These are phyloP conservation scores for Cryptosporidium ryanae DNA, from an alignment of 169 alveolate species.

Conservation along the genomic window DNA sequence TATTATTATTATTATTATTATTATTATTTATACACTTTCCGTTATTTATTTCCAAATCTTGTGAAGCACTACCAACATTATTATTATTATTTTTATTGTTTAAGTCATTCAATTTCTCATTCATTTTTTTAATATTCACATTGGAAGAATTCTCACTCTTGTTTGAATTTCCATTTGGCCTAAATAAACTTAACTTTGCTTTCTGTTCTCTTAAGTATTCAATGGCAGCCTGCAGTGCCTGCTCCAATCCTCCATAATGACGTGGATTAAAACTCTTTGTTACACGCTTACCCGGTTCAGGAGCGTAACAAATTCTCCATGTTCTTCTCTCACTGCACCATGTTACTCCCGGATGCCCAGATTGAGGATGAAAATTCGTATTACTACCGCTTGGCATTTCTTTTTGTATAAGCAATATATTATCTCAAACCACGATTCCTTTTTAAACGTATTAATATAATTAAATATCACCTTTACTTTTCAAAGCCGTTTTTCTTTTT, in stretches of 20 bases:
- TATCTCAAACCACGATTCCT: background rate
- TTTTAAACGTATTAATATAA: background rate
- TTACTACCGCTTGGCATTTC: conserved; percentile 54
- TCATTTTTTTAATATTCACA: conserved; percentile 39
- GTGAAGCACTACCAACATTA: background rate
- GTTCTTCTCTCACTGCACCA: conserved; percentile 75
- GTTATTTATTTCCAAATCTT: conserved; percentile 25
- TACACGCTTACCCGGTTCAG: conserved; percentile 67
- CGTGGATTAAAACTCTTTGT: conserved; percentile 71
- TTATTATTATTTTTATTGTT: background rate
- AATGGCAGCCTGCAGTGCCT: conserved; percentile 65
- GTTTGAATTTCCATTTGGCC: conserved; percentile 63
- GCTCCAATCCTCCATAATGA: conserved; percentile 67
- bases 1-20: background rate
- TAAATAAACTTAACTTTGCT: conserved; percentile 71
- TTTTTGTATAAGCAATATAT: background rate
- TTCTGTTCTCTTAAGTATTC: conserved; percentile 64
- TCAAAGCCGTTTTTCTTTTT: no score
- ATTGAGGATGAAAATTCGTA: conserved; percentile 69
- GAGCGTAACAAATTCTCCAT: conserved; percentile 73
- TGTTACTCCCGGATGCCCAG: conserved; percentile 73
- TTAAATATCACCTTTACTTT: background rate
- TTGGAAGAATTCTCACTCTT: conserved; percentile 52
- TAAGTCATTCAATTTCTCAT: conserved; percentile 49
- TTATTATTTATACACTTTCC: background rate